Evolutionary conservation across 106 monocot species (phyloP), one percentile per base, ranked within the genome.

Genomic region (Iris macrosiphon): DNA sequence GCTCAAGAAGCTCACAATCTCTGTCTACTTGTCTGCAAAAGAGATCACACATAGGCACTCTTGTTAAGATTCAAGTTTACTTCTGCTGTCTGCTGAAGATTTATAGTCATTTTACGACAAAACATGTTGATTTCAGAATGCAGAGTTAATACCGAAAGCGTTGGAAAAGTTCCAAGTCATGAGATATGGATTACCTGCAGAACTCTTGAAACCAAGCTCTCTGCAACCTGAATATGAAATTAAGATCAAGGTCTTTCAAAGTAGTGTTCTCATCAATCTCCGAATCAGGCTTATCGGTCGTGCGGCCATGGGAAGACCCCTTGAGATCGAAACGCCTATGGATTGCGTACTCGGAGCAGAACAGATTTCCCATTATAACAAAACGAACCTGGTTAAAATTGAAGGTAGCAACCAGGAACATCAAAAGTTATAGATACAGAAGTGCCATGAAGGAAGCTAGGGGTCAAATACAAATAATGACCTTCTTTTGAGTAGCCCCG

Each of bases 361-460:
- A 96, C 13, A 96, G 63, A 63, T 96, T 96, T 14, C 95, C 95
- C 95, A 96, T 96, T 59, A 96, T 90, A 28, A 96, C 89, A 67
- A 96, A 96, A 2, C 95, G 89, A 7, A 96, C 95, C 95, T 96
- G 66, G 37, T 29, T 44, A 32, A 49, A 55, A 40, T 2, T 31
- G 15, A 46, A n/a, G 32, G 4, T 34, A 17, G 7, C 41, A 42
- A 54, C 4, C 4, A 19, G 26, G 24, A 35, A n/a, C n/a, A n/a
- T n/a, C n/a, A n/a, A n/a, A n/a, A n/a, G n/a, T n/a, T 11, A 12
- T 26, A 14, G 3, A 14, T 24, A n/a, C 22, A 24, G 11, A 6
- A 57, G 0, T 2, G 14, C 12, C 37, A 7, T 37, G 8, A 7
- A 7, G 37, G 37, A 37, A 37, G 37, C 37, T 6, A 5, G 12